phyloP scores from a whole-genome alignment of 2,329 filamentous ascomycete genomes.

The Aschersonia sp. region DNA sequence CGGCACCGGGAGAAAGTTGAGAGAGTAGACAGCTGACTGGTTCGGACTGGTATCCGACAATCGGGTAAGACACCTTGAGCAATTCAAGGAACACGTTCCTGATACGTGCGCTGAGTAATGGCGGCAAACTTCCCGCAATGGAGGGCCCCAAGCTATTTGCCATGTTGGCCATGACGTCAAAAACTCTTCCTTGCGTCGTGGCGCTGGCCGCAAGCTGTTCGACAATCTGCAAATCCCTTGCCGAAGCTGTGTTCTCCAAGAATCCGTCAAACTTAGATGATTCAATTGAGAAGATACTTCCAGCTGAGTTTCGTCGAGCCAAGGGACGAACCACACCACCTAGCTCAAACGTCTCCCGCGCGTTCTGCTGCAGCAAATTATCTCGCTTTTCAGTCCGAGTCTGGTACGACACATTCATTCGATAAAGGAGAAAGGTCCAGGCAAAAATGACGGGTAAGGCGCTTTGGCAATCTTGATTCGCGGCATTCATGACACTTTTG shows the following conservation, averaged over 20 bases:
- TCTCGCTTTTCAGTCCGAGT: slow-evolving; percentile 46
- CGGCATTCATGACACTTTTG: slow-evolving; percentile 48
- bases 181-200: slow-evolving; percentile 35
- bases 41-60: slow-evolving; percentile 60
- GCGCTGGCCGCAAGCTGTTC: slow-evolving; percentile 34
- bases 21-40: slow-evolving; percentile 52
- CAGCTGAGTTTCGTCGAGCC: slow-evolving; percentile 42
- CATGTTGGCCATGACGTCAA: slow-evolving; percentile 38
- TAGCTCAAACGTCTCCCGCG: slow-evolving; percentile 40
- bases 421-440: slow-evolving; percentile 65
- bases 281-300: slow-evolving; percentile 48
- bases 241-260: slow-evolving; percentile 31
- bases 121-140: slow-evolving; percentile 30
- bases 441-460: slow-evolving; percentile 64
- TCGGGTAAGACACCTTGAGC: slow-evolving; percentile 49
- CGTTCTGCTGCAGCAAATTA: slow-evolving; percentile 41
- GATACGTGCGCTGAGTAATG: slow-evolving; percentile 45
- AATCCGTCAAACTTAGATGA: slow-evolving; percentile 45
- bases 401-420: slow-evolving; percentile 50
- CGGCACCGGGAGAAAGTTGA: slow-evolving; percentile 40
- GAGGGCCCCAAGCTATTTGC: slow-evolving; percentile 30
- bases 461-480: slow-evolving; percentile 38
- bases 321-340: slow-evolving; percentile 24
- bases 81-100: slow-evolving; percentile 55
- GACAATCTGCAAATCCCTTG: slow-evolving; percentile 36